Base-by-base conservation (phyloP, 2,329 filamentous ascomycete genomes). In the Gnomoniopsis sp. region DNA sequence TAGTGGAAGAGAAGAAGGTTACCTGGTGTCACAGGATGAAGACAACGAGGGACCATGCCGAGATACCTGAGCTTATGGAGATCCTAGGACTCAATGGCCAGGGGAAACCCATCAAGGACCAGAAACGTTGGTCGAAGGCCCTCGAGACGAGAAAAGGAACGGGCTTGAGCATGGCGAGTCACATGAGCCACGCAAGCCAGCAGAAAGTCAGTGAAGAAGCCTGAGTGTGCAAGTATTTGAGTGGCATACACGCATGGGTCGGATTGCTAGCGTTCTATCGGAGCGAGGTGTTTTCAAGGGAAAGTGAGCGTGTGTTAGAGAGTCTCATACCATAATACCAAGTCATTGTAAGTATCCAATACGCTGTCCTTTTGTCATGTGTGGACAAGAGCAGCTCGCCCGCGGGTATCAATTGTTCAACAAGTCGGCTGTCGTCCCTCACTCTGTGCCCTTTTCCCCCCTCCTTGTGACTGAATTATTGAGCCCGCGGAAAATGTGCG, bases 11-110 rank as follows among this genome's bases (percentile, higher is more conserved):
- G 67, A 88, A 89, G 73, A 76, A 75, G 56, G 81, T 90, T 30
- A 86, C 84, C 1, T 96, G 91, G 90, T 92, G 88, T 66, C 89
- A 93, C 73, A 80, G 90, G 30, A 96, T 96, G 90, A 79, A 79
- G 68, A 89, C 84, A 58, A 93, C 90, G 14, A 77, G 90, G 51
- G 90, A 93, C 65, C 91, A 96, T 69, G 82, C 83, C 1, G 89
- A 92, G 75, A 77, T 93, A 1, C 79, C 80, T 0, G 86, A 87
- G 70, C 66, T 92, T 57, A 83, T 85, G 73, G 77, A 82, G 65
- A 71, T 90, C 14, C 70, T 91, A 49, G 87, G 87, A 0, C 66
- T 88, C 6, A 76, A 81, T 51, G 77, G 73, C 2, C 67, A 73
- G 44, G 74, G 73, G 3, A 63, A 72, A 65, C 63, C 73, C 0